phyloP scores from a whole-genome alignment of 2,329 filamentous ascomycete species.

The Sclerotinia trifoliorum region DNA sequence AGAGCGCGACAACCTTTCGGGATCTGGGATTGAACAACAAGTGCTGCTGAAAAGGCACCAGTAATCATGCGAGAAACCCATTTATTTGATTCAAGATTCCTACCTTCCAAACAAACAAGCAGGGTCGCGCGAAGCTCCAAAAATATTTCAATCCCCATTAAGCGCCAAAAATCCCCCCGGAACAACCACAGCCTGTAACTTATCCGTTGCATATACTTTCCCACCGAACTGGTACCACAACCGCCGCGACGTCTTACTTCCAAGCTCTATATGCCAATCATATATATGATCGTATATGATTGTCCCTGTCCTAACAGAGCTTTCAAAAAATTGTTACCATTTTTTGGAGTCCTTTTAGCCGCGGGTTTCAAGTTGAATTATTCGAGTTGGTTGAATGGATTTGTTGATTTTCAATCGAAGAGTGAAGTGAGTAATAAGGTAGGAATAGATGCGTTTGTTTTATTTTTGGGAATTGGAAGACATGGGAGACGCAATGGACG shows the following conservation, averaged over 20 bases:
- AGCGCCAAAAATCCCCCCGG: constrained; percentile 5
- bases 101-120: background rate
- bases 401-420: background rate
- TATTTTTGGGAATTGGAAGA: background rate
- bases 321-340: no score
- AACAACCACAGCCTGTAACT: constrained; percentile 12
- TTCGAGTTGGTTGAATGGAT: background rate
- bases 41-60: background rate
- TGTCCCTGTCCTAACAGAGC: background rate
- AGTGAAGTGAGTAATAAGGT: background rate
- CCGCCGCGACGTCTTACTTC: background rate
- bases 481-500: background rate
- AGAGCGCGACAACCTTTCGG: background rate
- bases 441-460: background rate
- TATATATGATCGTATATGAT: no score
- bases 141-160: constrained; percentile 1
- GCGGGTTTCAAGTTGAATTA: constrained; percentile 8
- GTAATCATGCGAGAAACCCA: background rate
- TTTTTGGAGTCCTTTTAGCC: background rate
- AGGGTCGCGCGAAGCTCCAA: background rate
- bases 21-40: background rate
- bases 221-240: background rate
- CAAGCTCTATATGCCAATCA: constrained; percentile 11
- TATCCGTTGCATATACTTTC: background rate
- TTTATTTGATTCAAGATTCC: background rate